Base-by-base conservation (phyloP, 192 early-diverging fungal genomes). In the Coemansia sp. region DNA sequence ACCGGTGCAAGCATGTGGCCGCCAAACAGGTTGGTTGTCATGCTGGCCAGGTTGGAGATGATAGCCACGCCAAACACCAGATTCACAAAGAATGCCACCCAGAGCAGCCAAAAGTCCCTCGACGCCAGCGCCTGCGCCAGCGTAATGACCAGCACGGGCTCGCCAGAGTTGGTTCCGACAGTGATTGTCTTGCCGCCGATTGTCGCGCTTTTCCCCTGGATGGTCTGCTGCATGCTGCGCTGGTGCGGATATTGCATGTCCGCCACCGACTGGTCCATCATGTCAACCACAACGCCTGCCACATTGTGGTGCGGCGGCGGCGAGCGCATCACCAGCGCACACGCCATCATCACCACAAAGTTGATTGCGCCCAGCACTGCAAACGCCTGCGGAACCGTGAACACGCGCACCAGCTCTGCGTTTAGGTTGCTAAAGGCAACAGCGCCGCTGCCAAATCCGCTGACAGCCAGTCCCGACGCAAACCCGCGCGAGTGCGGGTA, bases 391-490 rank as follows among this genome's bases (percentile, higher is more conserved):
- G 89, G 87, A 15, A 93, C 70, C 6, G 89, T 86, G 15, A 88
- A 83, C 12, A 39, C 45, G 4, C 68, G 78, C 43, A 86, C 68
- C 0, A 93, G 80, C 60, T 69, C 77, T 12, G 75, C 70, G 19
- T 90, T 90, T 9, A 90, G 76, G 65, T 85, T 90, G 54, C 88
- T 88, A 32, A 89, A 85, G 15, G 88, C 88, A 56, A 91, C 88
- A 1, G 87, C 82, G 0, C 92, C 92, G 61, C 85, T 87, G 13
- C 92, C 92, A 67, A 93, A 93, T 19, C 90, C 92, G 64, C 89
- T 88, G 52, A 92, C 90, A 2, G 92, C 92, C 54, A 91, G 76
- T 16, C 90, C 92, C 8, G 89, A 88, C 6, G 92, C 89, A 59
- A 92, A 66, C 16, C 92, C 92, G 26, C 92, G 90, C 26, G 85